These are phyloP conservation scores for Aspergillus puulaauensis DNA, from an alignment of 2,329 filamentous ascomycete genomes.

Conservation along the genomic window DNA sequence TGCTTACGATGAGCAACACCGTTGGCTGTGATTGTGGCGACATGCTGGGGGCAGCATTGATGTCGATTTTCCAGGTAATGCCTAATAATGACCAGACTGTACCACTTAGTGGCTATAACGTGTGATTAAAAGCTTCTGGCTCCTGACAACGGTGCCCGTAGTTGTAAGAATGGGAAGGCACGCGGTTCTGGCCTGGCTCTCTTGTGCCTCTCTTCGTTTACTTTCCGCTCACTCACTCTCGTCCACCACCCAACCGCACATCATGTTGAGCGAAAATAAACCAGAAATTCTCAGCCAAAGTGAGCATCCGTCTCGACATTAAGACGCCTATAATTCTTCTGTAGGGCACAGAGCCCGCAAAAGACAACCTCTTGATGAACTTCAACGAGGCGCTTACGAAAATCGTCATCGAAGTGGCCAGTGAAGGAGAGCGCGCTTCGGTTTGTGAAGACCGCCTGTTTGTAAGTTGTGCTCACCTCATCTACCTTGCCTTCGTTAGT, in stretches of 20 bases:
- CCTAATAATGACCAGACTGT: too few relatives aligned
- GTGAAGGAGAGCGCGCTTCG: neutral
- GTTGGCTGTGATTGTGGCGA: slow-evolving; percentile 9
- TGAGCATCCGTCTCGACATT: neutral
- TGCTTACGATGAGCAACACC: slow-evolving; percentile 13
- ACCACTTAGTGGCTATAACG: too few relatives aligned
- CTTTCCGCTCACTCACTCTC: neutral
- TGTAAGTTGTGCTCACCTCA: neutral
- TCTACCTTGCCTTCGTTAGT: neutral
- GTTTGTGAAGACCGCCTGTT: neutral
- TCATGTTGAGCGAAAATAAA: neutral
- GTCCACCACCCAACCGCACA: neutral
- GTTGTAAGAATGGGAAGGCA: too few relatives aligned
- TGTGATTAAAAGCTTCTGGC: too few relatives aligned
- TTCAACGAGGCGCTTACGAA: neutral
- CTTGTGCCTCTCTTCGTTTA: too few relatives aligned
- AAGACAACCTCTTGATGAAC: neutral
- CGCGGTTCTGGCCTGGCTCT: too few relatives aligned
- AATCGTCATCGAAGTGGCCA: neutral
- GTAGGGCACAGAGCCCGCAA: neutral
- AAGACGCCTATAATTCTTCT: neutral
- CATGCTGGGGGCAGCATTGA: too few relatives aligned
- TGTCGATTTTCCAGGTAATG: too few relatives aligned
- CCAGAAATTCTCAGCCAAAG: neutral
- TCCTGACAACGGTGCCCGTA: too few relatives aligned